Evolutionary conservation across 164 flowering plant genomes (phyloP).

Genomic region (Buxus sempervirens): DNA sequence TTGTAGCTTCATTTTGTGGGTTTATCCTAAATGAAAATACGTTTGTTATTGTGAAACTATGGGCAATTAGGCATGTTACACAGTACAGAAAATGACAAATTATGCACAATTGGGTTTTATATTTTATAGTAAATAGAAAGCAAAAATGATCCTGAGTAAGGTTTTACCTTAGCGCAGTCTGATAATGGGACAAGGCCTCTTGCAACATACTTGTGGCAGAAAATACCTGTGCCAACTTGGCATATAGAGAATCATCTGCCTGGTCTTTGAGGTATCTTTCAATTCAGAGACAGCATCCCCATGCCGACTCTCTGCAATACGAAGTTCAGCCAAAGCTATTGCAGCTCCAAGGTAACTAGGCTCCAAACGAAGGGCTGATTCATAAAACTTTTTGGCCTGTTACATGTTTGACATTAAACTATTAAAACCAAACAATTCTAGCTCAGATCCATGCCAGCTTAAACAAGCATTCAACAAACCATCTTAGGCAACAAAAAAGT

Average conservation of each 20-base stretch:
- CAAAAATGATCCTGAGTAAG: not conserved
- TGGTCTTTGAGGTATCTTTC: slow-evolving; percentile 85
- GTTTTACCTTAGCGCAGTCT: slow-evolving; percentile 78
- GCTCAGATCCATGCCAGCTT: not conserved
- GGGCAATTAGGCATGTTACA: not conserved
- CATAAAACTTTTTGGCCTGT: slow-evolving; percentile 94
- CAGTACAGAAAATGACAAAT: not conserved
- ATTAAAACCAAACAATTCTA: not conserved
- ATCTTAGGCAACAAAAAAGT: not conserved
- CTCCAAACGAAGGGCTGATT: slow-evolving; percentile 93
- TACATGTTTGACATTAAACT: slow-evolving; percentile 1
- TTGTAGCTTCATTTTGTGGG: slow-evolving; percentile 83
- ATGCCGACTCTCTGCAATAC: slow-evolving; percentile 80
- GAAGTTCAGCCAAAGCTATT: slow-evolving; percentile 91
- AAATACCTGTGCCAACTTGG: slow-evolving; percentile 91
- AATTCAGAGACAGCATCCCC: slow-evolving; percentile 88
- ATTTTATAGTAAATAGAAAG: not conserved
- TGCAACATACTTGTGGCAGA: slow-evolving; percentile 84
- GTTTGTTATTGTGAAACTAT: not conserved
- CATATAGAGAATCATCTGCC: slow-evolving; percentile 94
- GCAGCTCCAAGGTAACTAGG: slow-evolving; percentile 98
- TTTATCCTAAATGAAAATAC: slow-evolving; percentile 57
- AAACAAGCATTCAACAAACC: not conserved
- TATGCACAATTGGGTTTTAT: not conserved
- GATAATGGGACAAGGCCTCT: slow-evolving; percentile 88